Percentiles rank a stretch among this genome's conserved stretches.
phyloP scores from a whole-genome alignment of 345 rosid species.

The Mangifera indica region DNA sequence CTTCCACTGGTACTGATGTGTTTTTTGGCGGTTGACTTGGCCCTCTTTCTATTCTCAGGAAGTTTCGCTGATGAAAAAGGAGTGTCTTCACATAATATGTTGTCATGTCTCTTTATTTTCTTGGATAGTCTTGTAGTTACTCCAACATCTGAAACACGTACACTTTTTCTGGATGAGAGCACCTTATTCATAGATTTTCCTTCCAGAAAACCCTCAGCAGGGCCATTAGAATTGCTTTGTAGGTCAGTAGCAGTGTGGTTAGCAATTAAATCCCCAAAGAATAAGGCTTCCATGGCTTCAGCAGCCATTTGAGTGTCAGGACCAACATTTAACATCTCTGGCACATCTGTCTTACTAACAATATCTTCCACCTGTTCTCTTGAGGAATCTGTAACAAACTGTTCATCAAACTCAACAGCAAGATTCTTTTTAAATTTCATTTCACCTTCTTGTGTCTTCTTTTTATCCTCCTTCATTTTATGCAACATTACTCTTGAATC shows the following conservation, averaged over 20 bases:
- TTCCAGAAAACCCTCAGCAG: constrained; percentile 21
- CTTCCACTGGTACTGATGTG: constrained; percentile 11
- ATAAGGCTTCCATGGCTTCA: constrained; percentile 83
- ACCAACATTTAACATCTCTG: constrained; percentile 51
- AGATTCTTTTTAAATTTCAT: constrained; percentile 42
- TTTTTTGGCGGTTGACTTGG: constrained; percentile 26
- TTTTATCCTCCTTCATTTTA: constrained; percentile 31
- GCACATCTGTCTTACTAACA: constrained; percentile 28
- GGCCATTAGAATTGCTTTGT: constrained; percentile 19
- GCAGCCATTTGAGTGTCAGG: constrained; percentile 90
- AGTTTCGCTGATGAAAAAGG: constrained; percentile 21
- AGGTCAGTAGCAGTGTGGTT: constrained; percentile 16
- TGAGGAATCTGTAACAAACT: constrained; percentile 23
- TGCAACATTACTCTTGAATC: constrained; percentile 41
- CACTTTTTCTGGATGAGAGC: constrained; percentile 19
- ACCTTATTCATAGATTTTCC: constrained; percentile 30
- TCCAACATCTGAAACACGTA: constrained; percentile 26
- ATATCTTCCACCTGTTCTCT: constrained; percentile 29
- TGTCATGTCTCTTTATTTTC: constrained; percentile 35
- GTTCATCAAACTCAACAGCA: constrained; percentile 41
- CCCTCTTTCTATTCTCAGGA: constrained; percentile 35
- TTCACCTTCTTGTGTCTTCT: constrained; percentile 30
- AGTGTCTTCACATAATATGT: constrained; percentile 22
- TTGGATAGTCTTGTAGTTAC: constrained; percentile 41
- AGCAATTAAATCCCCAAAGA: constrained; percentile 38